These are phyloP conservation scores for Yueomyces sp. DNA, from an alignment of 1,139 yeast species.

Conservation along the genomic window DNA sequence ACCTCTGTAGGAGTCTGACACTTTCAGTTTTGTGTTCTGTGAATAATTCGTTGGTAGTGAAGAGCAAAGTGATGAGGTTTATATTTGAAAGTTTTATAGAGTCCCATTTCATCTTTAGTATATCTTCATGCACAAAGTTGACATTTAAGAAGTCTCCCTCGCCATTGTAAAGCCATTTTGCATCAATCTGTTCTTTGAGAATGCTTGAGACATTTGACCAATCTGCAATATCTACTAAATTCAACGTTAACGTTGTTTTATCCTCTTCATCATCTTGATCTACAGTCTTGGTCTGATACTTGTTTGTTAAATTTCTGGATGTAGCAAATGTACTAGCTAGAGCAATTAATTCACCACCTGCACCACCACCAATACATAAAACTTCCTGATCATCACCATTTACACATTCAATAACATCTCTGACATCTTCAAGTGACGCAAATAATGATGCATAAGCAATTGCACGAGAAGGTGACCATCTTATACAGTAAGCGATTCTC, in stretches of 20 bases:
- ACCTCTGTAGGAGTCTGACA: constrained; percentile 42
- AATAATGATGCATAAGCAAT: constrained; percentile 60
- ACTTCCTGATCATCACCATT: constrained; percentile 24
- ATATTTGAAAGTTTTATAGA: constrained; percentile 15
- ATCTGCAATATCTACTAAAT: constrained; percentile 64
- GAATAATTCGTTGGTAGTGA: constrained; percentile 80
- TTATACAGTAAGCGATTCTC: constrained; percentile 61
- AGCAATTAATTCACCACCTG: constrained; percentile 72
- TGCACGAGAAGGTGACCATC: constrained; percentile 84
- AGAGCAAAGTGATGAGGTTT: constrained; percentile 53
- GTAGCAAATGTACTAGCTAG: constrained; percentile 47
- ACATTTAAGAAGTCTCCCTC: constrained; percentile 28
- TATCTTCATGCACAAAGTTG: constrained; percentile 40
- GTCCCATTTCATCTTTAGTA: constrained; percentile 25
- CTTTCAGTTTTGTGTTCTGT: constrained; percentile 54
- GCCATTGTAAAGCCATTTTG: constrained; percentile 38
- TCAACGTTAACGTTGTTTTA: constrained; percentile 30
- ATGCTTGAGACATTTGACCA: constrained; percentile 47
- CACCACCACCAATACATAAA: constrained; percentile 78
- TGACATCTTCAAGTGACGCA: constrained; percentile 34
- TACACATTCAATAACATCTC: constrained; percentile 23
- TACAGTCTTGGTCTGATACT: constrained; percentile 5
- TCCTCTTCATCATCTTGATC: constrained; percentile 11
- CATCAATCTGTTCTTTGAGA: constrained; percentile 31
- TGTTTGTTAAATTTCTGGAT: constrained; percentile 28